A percentile compares a stretch with the other conserved stretches of the same genome.
phyloP scores from a whole-genome alignment of 2,329 filamentous ascomycete genomes.

The Penicillium expansum region DNA sequence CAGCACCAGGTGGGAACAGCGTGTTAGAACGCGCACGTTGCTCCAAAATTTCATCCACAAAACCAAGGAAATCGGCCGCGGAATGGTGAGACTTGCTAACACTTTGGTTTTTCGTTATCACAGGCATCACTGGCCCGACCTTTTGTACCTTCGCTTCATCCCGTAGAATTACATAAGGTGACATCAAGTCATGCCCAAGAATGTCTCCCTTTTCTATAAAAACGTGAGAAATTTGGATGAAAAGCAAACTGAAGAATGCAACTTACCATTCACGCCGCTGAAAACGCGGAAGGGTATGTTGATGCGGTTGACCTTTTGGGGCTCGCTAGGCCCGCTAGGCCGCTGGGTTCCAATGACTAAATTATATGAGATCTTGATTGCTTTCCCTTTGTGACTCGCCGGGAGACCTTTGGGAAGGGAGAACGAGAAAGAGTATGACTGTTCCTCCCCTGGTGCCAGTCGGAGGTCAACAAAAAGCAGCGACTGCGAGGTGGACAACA shows the following conservation, averaged over 20 bases:
- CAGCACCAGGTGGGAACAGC: conserved; percentile 65
- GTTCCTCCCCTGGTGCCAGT: conserved; percentile 83
- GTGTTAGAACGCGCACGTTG: conserved; percentile 53
- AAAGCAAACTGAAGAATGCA: neutral
- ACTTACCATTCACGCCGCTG: conserved; percentile 76
- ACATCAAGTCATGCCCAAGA: conserved; percentile 90
- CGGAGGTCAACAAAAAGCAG: conserved; percentile 92
- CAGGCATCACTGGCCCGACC: conserved; percentile 41
- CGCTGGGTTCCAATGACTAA: conserved; percentile 89
- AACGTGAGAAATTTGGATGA: conserved; percentile 20
- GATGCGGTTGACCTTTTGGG: conserved; percentile 80
- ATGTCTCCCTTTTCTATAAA: conserved; percentile 69
- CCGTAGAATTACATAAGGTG: conserved; percentile 82
- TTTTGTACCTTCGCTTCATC: conserved; percentile 71
- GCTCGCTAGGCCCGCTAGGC: conserved; percentile 71
- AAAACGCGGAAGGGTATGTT: conserved; percentile 91
- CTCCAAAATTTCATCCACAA: conserved; percentile 72
- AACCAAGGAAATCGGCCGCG: conserved; percentile 67
- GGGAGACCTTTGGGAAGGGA: conserved; percentile 84
- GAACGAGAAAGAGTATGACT: conserved; percentile 82
- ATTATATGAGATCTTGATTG: conserved; percentile 90
- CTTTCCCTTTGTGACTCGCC: conserved; percentile 84
- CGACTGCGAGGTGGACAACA: conserved; percentile 93
- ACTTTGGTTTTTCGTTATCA: conserved; percentile 40
- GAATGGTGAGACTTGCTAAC: conserved; percentile 44